Evolutionary conservation across 1,139 yeast genomes (phyloP), one percentile per base, ranked within the genome.

Genomic region (Yamadazyma mexicana): DNA sequence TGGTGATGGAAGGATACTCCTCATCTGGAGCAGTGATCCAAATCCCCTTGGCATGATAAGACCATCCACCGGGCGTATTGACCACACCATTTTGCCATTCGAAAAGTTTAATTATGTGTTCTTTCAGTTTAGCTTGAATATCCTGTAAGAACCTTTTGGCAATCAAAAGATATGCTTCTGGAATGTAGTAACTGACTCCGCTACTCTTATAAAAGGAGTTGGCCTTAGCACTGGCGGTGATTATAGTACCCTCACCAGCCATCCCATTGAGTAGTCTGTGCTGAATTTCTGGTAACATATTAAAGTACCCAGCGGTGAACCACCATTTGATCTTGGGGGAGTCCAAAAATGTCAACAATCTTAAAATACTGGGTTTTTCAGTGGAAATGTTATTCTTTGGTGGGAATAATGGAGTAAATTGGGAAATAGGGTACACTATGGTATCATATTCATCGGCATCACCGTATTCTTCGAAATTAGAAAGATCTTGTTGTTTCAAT

Each of bases 11-110:
- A 2, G 96, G 96, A 22, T 64, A 55, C 0, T 52, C 50, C 41
- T 79, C 83, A 6, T 66, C 71, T 0, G 89, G 86, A 6, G 76
- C 75, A 6, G 81, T 73, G 1, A 87, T 65, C 98, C 98, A 92
- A 12, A 89, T 68, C 0, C 99, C 99, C 58, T 92, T 92, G n/a
- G 98, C 98, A 57, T 92, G 99, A 59, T 92, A 92, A 0, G 97
- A 87, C 98, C 98, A 92, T 1, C 98, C 98, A 25, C 71, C 77
- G 0, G 81, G 77, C 10, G 87, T 77, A 54, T 88, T 88, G 7
- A 89, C 96, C 1, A 79, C 66, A 1, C 98, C 98, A 37, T 77
- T 79, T 55, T 79, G 78, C 98, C 98, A 94, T 61, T 92, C 98
- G 42, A 69, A 74, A 29, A 92, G 66, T 12, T 69, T 63, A 25